Conservation (phyloP, 2,329 filamentous ascomycete genomes). For the Fusarium sp. region DNA sequence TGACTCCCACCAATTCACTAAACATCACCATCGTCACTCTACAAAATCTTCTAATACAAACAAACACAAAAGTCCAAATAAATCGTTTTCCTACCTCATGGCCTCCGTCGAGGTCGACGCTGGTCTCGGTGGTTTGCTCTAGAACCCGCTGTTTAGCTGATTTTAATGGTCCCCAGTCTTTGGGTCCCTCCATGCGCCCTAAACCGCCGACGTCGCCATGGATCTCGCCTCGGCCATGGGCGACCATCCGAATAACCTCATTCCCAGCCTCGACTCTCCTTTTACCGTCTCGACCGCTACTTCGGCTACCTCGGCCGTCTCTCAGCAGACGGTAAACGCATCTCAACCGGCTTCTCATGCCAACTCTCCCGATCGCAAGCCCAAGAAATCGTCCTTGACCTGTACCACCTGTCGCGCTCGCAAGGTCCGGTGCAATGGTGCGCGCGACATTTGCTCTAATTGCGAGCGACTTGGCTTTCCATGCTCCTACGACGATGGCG, state of each 20-base stretch:
- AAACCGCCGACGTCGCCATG: slow-evolving; percentile 47
- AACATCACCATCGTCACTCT: slow-evolving; percentile 32
- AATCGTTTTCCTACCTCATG: slow-evolving; percentile 25
- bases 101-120: slow-evolving; percentile 35
- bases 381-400: slow-evolving; percentile 63
- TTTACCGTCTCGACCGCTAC: slow-evolving; percentile 19
- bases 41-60: slow-evolving; percentile 28
- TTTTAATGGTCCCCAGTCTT: slow-evolving; percentile 36
- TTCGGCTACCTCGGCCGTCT: slow-evolving; percentile 25
- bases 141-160: slow-evolving; percentile 28
- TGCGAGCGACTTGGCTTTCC: slow-evolving; percentile 71
- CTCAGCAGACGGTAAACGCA: slow-evolving; percentile 32
- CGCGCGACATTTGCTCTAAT: slow-evolving; percentile 69
- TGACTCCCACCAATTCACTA: slow-evolving; percentile 33
- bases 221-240: slow-evolving; percentile 49
- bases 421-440: slow-evolving; percentile 72
- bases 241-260: slow-evolving; percentile 51
- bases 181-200: slow-evolving; percentile 47
- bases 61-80: slow-evolving; percentile 15
- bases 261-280: slow-evolving; percentile 48
- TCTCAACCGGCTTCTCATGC: slow-evolving; percentile 47
- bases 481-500: slow-evolving; percentile 69
- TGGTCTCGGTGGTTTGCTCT: slow-evolving; percentile 42
- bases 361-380: slow-evolving; percentile 55
- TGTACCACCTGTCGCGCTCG: slow-evolving; percentile 69